phyloP scores from a whole-genome alignment of 306 rosid species.

The Vigna reflexopilosa region DNA sequence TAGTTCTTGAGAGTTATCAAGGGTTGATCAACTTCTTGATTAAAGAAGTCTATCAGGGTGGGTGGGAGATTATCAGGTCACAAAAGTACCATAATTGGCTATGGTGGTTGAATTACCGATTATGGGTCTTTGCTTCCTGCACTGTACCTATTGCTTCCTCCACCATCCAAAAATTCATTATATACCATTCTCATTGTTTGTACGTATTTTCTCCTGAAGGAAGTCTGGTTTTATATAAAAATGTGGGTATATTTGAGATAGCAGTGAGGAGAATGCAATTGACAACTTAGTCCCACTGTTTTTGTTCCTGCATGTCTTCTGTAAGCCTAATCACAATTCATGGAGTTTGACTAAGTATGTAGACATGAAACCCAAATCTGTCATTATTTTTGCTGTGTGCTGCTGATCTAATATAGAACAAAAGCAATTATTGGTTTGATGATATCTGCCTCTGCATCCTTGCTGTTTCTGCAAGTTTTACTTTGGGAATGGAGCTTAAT shows the following conservation, averaged over 20 bases:
- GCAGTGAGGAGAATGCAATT: background rate
- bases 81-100: too few species aligned
- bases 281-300: background rate
- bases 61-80: too few species aligned
- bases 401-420: constrained; percentile 12
- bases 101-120: too few species aligned
- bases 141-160: too few species aligned
- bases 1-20: too few species aligned
- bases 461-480: constrained; percentile 37
- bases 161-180: too few species aligned
- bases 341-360: constrained; percentile 20
- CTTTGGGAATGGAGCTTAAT: constrained; percentile 18
- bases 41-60: too few species aligned
- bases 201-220: background rate
- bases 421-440: constrained; percentile 29
- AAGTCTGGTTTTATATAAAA: constrained; percentile 15
- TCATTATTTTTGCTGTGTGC: constrained; percentile 21
- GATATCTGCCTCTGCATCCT: constrained; percentile 30
- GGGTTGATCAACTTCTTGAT: too few species aligned
- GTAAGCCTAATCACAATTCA: background rate
- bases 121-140: too few species aligned
- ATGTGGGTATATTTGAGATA: background rate
- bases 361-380: background rate
- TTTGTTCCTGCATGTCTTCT: background rate
- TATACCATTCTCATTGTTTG: background rate